Evolutionary conservation across 192 early-diverging fungal genomes (phyloP).

Genomic region (Thamnidium elegans): DNA sequence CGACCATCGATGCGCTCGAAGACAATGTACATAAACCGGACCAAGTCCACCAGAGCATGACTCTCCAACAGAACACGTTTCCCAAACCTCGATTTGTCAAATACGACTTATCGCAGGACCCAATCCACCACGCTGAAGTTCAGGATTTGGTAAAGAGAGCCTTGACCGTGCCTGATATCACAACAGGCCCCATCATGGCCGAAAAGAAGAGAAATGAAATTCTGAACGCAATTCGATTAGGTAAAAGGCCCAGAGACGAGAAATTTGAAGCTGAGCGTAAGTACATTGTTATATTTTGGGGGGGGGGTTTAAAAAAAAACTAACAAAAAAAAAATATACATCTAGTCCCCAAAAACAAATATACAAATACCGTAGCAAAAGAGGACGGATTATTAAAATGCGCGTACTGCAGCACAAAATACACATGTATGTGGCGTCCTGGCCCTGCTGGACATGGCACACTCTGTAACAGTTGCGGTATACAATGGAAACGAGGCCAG

Average conservation of each 20-base stretch:
- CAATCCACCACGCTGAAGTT: background rate
- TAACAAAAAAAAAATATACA: no score
- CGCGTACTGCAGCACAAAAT: conserved; percentile 30
- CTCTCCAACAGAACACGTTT: conserved; percentile 1
- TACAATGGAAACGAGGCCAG: conserved; percentile 28
- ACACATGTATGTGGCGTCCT: conserved; percentile 32
- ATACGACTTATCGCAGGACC: conserved; percentile 1
- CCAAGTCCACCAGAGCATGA: conserved; percentile 15
- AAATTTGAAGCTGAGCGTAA: conserved; percentile 24
- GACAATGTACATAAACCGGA: background rate
- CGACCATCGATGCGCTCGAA: conserved; percentile 12
- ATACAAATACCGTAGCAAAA: conserved; percentile 3
- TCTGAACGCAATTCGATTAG: conserved; percentile 23
- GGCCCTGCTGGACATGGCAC: conserved; percentile 30
- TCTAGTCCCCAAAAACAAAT: conserved; percentile 11
- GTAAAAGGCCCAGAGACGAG: conserved; percentile 25
- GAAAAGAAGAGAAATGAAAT: conserved; percentile 37
- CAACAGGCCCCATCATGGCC: conserved; percentile 19
- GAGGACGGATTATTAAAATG: conserved; percentile 30
- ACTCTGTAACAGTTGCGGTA: conserved; percentile 33
- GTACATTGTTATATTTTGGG: background rate
- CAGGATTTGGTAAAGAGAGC: conserved; percentile 14
- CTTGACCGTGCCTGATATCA: conserved; percentile 25
- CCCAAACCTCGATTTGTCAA: background rate
- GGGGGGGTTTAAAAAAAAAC: no score